Evolutionary conservation across 495 filamentous ascomycete genomes (phyloP).

Genomic region (Acidiella bohemica): DNA sequence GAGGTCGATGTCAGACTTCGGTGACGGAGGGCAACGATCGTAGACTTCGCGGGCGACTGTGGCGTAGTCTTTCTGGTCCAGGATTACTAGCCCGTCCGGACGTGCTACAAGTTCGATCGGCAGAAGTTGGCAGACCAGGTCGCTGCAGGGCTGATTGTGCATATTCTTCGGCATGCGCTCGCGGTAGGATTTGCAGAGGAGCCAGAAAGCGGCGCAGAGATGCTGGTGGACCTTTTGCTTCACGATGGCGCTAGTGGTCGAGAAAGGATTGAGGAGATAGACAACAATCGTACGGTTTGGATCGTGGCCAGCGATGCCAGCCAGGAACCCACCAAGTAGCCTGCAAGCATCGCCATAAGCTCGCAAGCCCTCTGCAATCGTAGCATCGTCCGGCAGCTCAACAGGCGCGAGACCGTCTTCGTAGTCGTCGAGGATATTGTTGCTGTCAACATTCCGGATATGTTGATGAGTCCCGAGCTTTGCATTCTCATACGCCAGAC

Average conservation of each 20-base stretch:
- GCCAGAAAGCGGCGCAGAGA: constrained; percentile 65
- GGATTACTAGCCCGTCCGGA: constrained; percentile 49
- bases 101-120: constrained; percentile 59
- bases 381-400: constrained; percentile 2
- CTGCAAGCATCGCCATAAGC: constrained; percentile 14
- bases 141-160: constrained; percentile 32
- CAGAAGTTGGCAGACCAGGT: constrained; percentile 73
- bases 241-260: constrained; percentile 35
- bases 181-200: constrained; percentile 57
- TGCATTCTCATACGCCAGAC: constrained; percentile 63
- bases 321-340: constrained; percentile 31
- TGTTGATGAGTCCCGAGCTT: constrained; percentile 55
- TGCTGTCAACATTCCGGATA: constrained; percentile 13
- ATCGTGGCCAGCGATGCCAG: constrained; percentile 38
- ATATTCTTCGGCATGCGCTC: constrained; percentile 34
- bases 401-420: constrained; percentile 10
- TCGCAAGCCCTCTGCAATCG: constrained; percentile 4
- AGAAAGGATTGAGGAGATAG: constrained; percentile 73
- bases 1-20: constrained; percentile 30
- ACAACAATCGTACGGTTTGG: constrained; percentile 47
- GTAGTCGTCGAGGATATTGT: constrained; percentile 30
- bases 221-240: too few species aligned
- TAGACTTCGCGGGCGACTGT: constrained; percentile 75
- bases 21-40: constrained; percentile 57
- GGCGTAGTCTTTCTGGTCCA: constrained; percentile 49